Percentiles rank a stretch among this genome's conserved stretches.
These are phyloP conservation scores for Colletotrichum sp. DNA, from an alignment of 2,329 filamentous ascomycete species.

Conservation along the genomic window DNA sequence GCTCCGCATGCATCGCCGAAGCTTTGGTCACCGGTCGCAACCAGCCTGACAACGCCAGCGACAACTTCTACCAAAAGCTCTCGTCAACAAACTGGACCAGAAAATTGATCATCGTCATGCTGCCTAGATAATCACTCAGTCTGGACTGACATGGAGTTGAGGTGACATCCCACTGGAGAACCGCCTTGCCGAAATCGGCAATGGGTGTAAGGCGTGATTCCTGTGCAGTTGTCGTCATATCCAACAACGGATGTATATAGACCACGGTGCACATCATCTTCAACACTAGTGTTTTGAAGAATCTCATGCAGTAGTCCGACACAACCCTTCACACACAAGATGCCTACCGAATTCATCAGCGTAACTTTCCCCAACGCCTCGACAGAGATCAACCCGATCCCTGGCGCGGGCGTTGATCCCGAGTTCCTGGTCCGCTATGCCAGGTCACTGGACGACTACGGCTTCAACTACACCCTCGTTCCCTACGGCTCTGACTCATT, in stretches of 20 bases:
- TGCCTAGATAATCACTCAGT: background rate
- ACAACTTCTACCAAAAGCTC: background rate
- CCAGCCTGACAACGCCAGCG: background rate
- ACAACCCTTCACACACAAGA: conserved; percentile 24
- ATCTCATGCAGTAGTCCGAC: background rate
- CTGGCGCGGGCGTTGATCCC: conserved; percentile 56
- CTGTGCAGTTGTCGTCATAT: conserved; percentile 27
- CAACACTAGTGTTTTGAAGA: background rate
- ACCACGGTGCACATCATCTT: background rate
- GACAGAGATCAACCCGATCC: conserved; percentile 59
- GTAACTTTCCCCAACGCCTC: conserved; percentile 62
- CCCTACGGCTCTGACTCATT: conserved; percentile 61
- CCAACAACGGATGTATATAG: conserved; percentile 14
- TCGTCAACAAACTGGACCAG: background rate
- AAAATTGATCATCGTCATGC: background rate
- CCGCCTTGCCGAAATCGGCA: conserved; percentile 20
- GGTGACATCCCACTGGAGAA: conserved; percentile 7
- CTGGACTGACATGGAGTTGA: background rate
- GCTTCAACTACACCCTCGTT: conserved; percentile 66
- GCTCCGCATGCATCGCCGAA: background rate
- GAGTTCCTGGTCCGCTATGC: conserved; percentile 63
- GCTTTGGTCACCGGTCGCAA: background rate
- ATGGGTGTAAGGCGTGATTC: conserved; percentile 28
- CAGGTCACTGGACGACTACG: conserved; percentile 62
- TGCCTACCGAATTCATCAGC: conserved; percentile 63